These are phyloP conservation scores for Malassezia yamatoensis DNA, from an alignment of 1,284 basidiomycete species.

Conservation along the genomic window DNA sequence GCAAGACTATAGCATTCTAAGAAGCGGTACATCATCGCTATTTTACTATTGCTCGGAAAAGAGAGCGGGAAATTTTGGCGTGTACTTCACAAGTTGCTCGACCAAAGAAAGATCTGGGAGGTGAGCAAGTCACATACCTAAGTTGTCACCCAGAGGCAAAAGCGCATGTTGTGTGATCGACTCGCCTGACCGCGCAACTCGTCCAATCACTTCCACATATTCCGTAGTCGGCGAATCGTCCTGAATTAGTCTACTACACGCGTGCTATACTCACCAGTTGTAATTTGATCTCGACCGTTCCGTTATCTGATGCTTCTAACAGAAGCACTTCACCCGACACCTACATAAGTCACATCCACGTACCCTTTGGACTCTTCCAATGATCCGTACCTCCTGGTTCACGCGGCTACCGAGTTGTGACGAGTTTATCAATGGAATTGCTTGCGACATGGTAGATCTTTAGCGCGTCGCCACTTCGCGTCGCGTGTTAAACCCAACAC, in stretches of 20 bases:
- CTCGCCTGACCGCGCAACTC: constrained; percentile 31
- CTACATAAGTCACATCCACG: constrained; percentile 12
- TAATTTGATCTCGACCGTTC: constrained; percentile 36
- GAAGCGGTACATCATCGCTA: no score
- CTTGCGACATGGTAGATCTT: constrained; percentile 29
- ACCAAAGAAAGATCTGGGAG: constrained; percentile 26
- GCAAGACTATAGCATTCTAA: no score
- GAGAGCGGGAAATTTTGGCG: constrained; percentile 24
- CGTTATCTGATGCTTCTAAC: constrained; percentile 35
- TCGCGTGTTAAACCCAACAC: constrained; percentile 7
- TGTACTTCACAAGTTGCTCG: constrained; percentile 30
- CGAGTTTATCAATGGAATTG: constrained; percentile 41
- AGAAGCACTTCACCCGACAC: constrained; percentile 29
- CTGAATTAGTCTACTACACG: background rate
- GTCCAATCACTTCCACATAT: constrained; percentile 43
- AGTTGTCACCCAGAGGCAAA: constrained; percentile 23
- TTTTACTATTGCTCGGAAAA: constrained; percentile 16
- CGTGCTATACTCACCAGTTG: constrained; percentile 15
- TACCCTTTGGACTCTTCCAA: constrained; percentile 33
- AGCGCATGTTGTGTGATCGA: constrained; percentile 17
- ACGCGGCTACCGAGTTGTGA: constrained; percentile 23
- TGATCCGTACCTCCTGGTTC: constrained; percentile 33
- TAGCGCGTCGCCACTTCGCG: background rate
- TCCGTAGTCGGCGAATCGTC: constrained; percentile 8
- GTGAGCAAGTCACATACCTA: constrained; percentile 20